Conservation (phyloP, 106 monocot genomes). For the Vanilla planifolia region DNA sequence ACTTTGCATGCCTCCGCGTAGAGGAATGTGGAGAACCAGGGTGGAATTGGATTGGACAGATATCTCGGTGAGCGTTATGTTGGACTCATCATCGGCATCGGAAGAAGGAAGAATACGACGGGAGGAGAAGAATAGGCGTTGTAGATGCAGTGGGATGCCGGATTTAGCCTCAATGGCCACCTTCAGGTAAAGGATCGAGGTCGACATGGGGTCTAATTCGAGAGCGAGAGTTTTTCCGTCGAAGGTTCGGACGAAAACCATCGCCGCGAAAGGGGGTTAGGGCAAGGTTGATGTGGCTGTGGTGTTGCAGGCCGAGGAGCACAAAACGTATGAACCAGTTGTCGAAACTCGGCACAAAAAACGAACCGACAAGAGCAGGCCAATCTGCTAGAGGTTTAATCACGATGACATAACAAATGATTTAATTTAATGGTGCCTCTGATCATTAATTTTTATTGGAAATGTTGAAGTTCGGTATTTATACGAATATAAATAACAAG, state of each 20-base stretch:
- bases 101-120: conserved; percentile 19
- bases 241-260: conserved; percentile 65
- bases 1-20: conserved; percentile 39
- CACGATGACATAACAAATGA: too few species aligned
- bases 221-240: conserved; percentile 53
- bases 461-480: too few species aligned
- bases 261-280: too few species aligned
- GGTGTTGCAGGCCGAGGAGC: too few species aligned
- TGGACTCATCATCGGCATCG: neutral
- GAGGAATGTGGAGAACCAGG: conserved; percentile 40
- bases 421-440: too few species aligned
- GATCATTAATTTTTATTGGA: too few species aligned
- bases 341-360: too few species aligned
- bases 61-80: conserved; percentile 20
- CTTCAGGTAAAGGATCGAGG: conserved; percentile 32
- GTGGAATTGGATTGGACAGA: conserved; percentile 25
- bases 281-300: too few species aligned
- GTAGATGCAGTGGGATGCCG: conserved; percentile 31
- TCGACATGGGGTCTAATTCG: conserved; percentile 38
- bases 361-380: too few species aligned
- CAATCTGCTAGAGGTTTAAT: too few species aligned
- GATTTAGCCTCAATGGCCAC: conserved; percentile 24
- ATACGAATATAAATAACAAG: too few species aligned
- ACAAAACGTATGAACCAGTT: too few species aligned
- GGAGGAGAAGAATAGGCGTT: conserved; percentile 43